Evolutionary conservation across 371 early-diverging fungal species (phyloP), one percentile per base, ranked within the genome.

Genomic region (Catenaria anguillulae): DNA sequence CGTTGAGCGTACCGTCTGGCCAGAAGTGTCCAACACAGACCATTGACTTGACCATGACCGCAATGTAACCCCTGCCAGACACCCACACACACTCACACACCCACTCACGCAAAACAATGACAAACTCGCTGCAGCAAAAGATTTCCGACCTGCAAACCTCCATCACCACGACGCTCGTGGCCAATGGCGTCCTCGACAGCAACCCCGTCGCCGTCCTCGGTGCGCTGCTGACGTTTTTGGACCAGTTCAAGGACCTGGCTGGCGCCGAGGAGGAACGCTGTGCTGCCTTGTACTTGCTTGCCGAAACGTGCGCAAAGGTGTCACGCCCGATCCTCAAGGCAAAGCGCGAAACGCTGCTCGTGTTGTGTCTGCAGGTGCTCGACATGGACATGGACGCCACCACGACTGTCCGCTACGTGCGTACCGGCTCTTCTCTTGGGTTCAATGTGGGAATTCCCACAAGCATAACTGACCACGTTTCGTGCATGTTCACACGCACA

Each of bases 171-270:
- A 29, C 23, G 21, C 52, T 50, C 29, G 52, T 46, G 10, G 1
- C 17, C 4, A 23, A 17, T 5, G 46, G 46, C 8, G 46, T 46
- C 46, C 19, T n/a, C 46, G 46, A 50, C 13, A 23, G 52, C 26
- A 50, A 50, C 12, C 29, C 52, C 29, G 31, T 29, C 31, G 52
- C 52, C 6, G 15, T 12, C 3, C 29, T 50, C 31, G 52, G 52
- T 12, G 52, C 52, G 29, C 31, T 50, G 36, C 31, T 58, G 42
- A 15, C 58, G 15, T 58, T 58, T 19, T 3, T 58, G 29, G 58
- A 58, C 31, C 58, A 58, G 42, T 36, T 33, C 26, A 58, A 58
- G 42, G 58, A 42, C 24, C 58, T 36, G 29, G 40, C 33, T 17
- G 58, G 24, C 58, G 42, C 40, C 36, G 42, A 40, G 36, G 36